Evolutionary conservation across 176 grass and related monocot genomes (phyloP), one percentile per base, ranked within the genome.

Genomic region (Zizania latifolia): DNA sequence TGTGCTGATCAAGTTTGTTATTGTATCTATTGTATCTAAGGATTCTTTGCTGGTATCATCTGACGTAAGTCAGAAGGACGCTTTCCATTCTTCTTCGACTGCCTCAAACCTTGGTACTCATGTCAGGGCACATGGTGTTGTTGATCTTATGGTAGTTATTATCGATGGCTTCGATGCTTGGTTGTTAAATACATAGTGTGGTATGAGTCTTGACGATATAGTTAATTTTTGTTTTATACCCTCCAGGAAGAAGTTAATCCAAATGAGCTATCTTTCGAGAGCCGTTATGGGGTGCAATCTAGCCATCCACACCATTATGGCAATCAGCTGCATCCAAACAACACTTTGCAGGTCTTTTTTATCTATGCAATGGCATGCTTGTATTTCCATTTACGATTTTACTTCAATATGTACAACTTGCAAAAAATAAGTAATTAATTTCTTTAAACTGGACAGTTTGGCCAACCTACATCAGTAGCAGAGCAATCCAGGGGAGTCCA

Each of bases 171-270:
- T n/a, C 6, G 30, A 38, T 73, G 71, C 65, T 58, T 70, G 43
- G 39, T 66, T 46, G 34, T 45, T 39, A 34, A 32, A 39, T 62
- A 28, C 12, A 72, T 74, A 24, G 3, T 78, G 35, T 50, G 32
- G 51, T 60, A 51, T 4, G 4, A 65, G 32, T 68, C 1, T 34
- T 61, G 39, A 79, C 27, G 28, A 16, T 43, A 67, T 23, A 15
- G 12, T 81, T 81, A 67, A 73, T 40, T 65, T 87, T 65, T 10
- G 53, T 14, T 63, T 33, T 73, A 34, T 58, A 40, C 61, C 59
- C 65, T 78, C 19, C 68, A 93, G 91, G 91, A 87, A 82, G 91
- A 93, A 76, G 91, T 87, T 46, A 81, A 89, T 84, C 78, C 87
- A 76, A 93, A 89, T 37, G 84, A 93, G 39, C 71, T 93, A 15